Evolutionary conservation across 352 stramenopile species (phyloP), one percentile per base, ranked within the genome.

Genomic region (Pythium chondricola): DNA sequence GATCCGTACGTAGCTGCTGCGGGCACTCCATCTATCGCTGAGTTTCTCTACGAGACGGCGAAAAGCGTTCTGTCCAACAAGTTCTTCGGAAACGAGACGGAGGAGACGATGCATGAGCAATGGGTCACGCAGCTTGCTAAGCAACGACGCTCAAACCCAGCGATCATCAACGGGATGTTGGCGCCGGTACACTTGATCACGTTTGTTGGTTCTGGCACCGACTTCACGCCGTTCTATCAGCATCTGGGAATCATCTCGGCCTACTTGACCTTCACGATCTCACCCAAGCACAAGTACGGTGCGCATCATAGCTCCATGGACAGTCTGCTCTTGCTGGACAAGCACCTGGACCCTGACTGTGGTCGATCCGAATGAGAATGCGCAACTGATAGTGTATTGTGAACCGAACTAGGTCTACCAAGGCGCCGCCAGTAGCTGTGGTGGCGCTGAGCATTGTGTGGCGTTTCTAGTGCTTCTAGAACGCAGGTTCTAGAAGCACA

Each of bases 161-260:
- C 20, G 37, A 55, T 55, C 9, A 56, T 72, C 18, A 59, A 52
- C 36, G 14, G 32, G 16, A 79, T 67, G 21, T 48, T 84, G 3
- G 72, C 44, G 22, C 69, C 72, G 0, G 69, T 79, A 17, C 65
- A 84, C 44, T 30, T 84, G 11, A 67, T 92, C 43, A 58, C 67
- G 17, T 72, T 83, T 21, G 54, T 93, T 14, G 78, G 81, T 4
- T 74, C 71, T 0, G 81, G 78, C 21, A 80, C 68, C 0, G 81
- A 90, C 49, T 93, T 83, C 58, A 91, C 83, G 38, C 71, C 78
- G 1, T 96, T 94, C 49, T 78, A 95, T 50, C 70, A 90, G 58
- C 79, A 93, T 47, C 58, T 96, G 22, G 87, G 87, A 21, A 89
- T 96, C 41, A 71, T 80, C 17, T 90, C 72, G 16, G 70, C 85